Base-by-base conservation (phyloP, 495 filamentous ascomycete genomes). In the Trichoderma gamsii region DNA sequence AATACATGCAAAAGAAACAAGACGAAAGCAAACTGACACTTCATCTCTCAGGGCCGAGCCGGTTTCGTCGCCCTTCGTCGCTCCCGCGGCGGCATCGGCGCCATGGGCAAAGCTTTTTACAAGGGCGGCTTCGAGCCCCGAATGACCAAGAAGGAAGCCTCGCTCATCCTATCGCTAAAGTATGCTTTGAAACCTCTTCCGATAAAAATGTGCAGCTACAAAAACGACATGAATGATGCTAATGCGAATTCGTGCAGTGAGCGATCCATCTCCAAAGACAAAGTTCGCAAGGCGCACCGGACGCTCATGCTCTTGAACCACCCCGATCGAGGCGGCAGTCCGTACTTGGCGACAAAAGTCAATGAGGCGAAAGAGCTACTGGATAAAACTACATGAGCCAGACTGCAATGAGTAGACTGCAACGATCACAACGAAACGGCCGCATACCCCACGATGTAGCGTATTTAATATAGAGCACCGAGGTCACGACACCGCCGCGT, bases 301-400 rank as follows among this genome's bases (percentile, higher is more conserved):
- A 92, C 90, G 69, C 88, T 98, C 65, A 99, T 99, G 95, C 85
- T 99, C 66, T 82, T 96, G 70, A 99, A 99, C 80, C 95, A 99
- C 79, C 95, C 95, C 41, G 95, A 99, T 79, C 91, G 95, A 70
- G 95, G 95, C 66, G 95, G 95, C 23, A 97, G 93, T 76, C 95
- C 95, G 41, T 99, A 97, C 77, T 77, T 99, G 67, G 95, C 95
- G 11, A 96, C 92, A 61, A 99, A 99, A 77, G 90, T 98, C 76
- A 98, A 98, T 78, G 94, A 98, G 78, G 94, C 94, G 51, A 98
- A 98, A 78, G 94, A 98, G 77, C 89, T 97, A 71, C 75, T 98
- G 73, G 94, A 98, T 77, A 98, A 97, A 81, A 61, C 56, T 25
- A 25, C 29, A 23, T 61, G 56, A 61, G 2, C 12, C 16, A 29